Evolutionary conservation across 176 grass and related monocot species (phyloP).

Genomic region (Rhipidocladum racemiflorum): DNA sequence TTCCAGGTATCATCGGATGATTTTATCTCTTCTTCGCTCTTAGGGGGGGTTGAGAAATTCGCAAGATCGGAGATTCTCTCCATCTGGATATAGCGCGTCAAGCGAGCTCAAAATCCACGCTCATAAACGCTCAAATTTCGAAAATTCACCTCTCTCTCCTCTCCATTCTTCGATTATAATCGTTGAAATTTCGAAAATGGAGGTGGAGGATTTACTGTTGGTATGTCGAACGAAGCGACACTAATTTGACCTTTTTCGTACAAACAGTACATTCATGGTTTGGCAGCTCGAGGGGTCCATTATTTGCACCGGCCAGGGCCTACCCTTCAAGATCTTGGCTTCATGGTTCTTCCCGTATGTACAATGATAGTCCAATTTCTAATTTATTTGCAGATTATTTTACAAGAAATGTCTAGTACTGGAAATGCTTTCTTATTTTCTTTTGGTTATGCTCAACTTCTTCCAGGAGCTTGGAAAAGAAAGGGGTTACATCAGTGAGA

Average conservation of each 20-base stretch:
- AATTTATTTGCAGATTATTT: not conserved
- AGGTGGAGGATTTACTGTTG: not conserved
- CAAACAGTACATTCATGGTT: conserved; percentile 76
- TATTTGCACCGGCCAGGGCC: conserved; percentile 83
- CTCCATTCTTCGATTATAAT: not conserved
- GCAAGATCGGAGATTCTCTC: not conserved
- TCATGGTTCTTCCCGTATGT: conserved; percentile 81
- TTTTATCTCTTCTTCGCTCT: not conserved
- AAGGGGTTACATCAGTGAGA: conserved; percentile 79
- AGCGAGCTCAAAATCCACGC: not conserved
- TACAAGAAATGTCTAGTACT: not conserved
- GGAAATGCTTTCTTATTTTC: not conserved
- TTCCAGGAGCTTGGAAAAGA: conserved; percentile 75
- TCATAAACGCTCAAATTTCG: not conserved
- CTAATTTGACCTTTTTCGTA: too few relatives aligned
- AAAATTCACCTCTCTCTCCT: not conserved
- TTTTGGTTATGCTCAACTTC: conserved; percentile 13
- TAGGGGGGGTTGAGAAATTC: not conserved
- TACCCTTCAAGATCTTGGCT: conserved; percentile 83
- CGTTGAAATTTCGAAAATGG: not conserved
- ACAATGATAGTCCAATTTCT: not conserved
- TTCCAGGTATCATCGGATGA: conserved; percentile 57
- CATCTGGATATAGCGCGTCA: not conserved
- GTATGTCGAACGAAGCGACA: too few relatives aligned
- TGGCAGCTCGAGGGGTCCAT: conserved; percentile 83